Evolutionary conservation across 176 grass and related monocot species (phyloP).

Genomic region (Eremochloa ophiuroides): DNA sequence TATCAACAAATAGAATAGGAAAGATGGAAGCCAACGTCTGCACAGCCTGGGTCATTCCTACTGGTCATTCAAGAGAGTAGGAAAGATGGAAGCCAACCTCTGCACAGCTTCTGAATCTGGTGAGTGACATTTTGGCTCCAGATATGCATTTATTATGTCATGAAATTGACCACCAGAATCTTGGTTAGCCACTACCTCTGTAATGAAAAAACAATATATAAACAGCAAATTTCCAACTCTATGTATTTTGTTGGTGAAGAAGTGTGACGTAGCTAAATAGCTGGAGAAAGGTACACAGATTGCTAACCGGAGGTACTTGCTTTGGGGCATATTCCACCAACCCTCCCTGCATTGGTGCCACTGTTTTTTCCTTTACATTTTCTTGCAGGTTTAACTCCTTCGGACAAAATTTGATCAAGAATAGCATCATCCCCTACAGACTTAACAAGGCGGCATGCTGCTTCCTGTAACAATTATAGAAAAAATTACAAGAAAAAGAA

Average conservation of each 20-base stretch:
- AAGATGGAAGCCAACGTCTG: too few relatives aligned
- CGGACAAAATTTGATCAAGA: slow-evolving; percentile 63
- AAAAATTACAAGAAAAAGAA: slow-evolving; percentile 12
- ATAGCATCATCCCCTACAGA: slow-evolving; percentile 73
- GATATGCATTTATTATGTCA: slow-evolving; percentile 77
- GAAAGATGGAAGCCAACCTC: too few relatives aligned
- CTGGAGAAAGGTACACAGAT: neutral
- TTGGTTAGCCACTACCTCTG: slow-evolving; percentile 36
- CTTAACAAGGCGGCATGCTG: slow-evolving; percentile 85
- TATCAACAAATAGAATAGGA: too few relatives aligned
- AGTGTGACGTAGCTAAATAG: slow-evolving; percentile 7
- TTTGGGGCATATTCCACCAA: slow-evolving; percentile 39
- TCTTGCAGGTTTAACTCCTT: slow-evolving; percentile 59
- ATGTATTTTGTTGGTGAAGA: too few relatives aligned
- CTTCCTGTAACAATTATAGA: slow-evolving; percentile 58
- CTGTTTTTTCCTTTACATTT: slow-evolving; percentile 62
- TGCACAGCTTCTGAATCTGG: slow-evolving; percentile 73
- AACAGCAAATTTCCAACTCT: neutral
- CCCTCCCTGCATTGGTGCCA: slow-evolving; percentile 24
- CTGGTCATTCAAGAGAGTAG: too few relatives aligned
- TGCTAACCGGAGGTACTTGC: slow-evolving; percentile 35
- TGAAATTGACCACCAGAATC: slow-evolving; percentile 43
- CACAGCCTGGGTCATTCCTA: too few relatives aligned
- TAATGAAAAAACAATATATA: slow-evolving; percentile 1
- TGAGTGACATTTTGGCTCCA: slow-evolving; percentile 83